These are phyloP conservation scores for Pichia sp. DNA, from an alignment of 1,139 yeast species.

Conservation along the genomic window DNA sequence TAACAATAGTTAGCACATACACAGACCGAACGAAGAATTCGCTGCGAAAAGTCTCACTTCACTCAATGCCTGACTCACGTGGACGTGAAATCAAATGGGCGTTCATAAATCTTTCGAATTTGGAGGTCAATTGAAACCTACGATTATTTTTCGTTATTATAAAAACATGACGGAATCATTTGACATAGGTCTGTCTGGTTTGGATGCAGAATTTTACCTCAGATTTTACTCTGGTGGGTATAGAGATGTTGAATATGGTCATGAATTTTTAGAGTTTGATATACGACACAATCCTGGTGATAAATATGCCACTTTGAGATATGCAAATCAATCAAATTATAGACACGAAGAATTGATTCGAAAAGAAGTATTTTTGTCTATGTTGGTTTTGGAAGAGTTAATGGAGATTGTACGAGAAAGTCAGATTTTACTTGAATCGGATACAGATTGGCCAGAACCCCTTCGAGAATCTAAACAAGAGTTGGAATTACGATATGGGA, in stretches of 20 bases:
- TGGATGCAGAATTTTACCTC: constrained; percentile 27
- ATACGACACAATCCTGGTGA: constrained; percentile 31
- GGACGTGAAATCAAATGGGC: too few species aligned
- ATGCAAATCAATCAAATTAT: constrained; percentile 43
- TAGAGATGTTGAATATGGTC: constrained; percentile 33
- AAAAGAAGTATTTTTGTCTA: constrained; percentile 36
- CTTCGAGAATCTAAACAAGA: constrained; percentile 40
- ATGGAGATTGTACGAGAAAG: constrained; percentile 34
- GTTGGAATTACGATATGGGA: constrained; percentile 37
- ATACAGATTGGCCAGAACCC: constrained; percentile 38
- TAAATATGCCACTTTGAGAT: constrained; percentile 33
- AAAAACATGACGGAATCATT: constrained; percentile 3
- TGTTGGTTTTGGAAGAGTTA: constrained; percentile 33
- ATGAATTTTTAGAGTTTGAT: constrained; percentile 42
- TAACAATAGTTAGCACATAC: too few species aligned
- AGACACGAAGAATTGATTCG: constrained; percentile 38
- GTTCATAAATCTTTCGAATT: too few species aligned
- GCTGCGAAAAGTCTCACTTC: too few species aligned
- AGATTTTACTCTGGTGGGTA: constrained; percentile 37
- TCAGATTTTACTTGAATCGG: constrained; percentile 38
- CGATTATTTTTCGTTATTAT: too few species aligned
- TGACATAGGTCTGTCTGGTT: constrained; percentile 3
- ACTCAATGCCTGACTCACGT: too few species aligned
- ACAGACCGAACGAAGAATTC: too few species aligned
- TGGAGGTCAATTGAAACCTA: too few species aligned